Conservation (phyloP, 345 rosid genomes). For the Fremontodendron californicum region DNA sequence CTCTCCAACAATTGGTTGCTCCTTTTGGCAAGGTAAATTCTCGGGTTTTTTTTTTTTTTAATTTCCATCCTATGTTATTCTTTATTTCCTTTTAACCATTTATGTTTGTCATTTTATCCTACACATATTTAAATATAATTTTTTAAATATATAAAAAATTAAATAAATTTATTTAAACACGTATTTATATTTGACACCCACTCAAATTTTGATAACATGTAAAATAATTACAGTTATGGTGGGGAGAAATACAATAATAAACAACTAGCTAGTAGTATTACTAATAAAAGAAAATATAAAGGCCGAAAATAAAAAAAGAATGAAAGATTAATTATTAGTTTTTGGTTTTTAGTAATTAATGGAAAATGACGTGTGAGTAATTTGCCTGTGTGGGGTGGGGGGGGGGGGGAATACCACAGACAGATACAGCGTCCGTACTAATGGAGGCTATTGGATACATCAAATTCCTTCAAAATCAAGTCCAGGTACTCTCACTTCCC, state of each 20-base stretch:
- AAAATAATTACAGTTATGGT: too few species aligned
- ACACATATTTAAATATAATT: too few species aligned
- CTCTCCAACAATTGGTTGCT: conserved; percentile 90
- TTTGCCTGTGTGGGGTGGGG: conserved; percentile 7
- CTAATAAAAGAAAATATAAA: too few species aligned
- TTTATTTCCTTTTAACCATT: too few species aligned
- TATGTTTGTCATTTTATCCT: too few species aligned
- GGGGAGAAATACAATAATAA: background rate
- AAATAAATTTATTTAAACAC: too few species aligned
- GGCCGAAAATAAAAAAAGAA: too few species aligned
- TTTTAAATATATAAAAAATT: too few species aligned
- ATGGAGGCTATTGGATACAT: conserved; percentile 97
- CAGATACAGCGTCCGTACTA: conserved; percentile 95
- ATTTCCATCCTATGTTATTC: too few species aligned
- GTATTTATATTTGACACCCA: too few species aligned
- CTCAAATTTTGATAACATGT: too few species aligned
- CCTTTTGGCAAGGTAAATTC: conserved; percentile 88
- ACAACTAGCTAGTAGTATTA: background rate
- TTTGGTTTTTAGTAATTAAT: background rate
- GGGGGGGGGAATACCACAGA: conserved; percentile 50
- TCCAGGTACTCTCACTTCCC: conserved; percentile 51
- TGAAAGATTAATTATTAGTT: background rate
- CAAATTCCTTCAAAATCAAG: conserved; percentile 86
- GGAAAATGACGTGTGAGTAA: conserved; percentile 2
- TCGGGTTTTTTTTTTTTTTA: too few species aligned